Percentiles rank a stretch among this genome's conserved stretches.
phyloP scores from a whole-genome alignment of 2,329 filamentous ascomycete genomes.

The Drechslerella dactyloides region DNA sequence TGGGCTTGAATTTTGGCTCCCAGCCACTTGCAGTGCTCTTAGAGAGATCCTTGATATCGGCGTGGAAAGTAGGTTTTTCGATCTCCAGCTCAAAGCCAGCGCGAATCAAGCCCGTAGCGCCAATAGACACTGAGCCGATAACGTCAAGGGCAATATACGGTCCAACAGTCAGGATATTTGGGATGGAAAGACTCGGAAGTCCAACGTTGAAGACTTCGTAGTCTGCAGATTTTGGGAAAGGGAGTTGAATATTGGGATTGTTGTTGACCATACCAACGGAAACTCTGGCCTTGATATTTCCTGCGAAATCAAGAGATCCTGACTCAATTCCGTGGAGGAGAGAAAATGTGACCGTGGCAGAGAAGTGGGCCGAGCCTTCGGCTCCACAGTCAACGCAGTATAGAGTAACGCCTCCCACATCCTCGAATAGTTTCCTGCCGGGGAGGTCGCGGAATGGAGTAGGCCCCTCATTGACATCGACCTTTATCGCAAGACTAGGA shows the following conservation, averaged over 20 bases:
- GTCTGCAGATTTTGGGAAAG: conserved; percentile 7
- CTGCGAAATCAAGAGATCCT: conserved; percentile 46
- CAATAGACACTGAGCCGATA: conserved; percentile 25
- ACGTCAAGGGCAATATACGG: conserved; percentile 44
- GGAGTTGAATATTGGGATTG: conserved; percentile 22
- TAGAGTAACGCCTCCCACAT: conserved; percentile 27
- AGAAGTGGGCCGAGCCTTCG: conserved; percentile 32
- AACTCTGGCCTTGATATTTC: conserved; percentile 35
- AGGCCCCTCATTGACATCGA: conserved; percentile 23
- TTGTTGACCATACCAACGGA: conserved; percentile 35
- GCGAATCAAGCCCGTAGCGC: conserved; percentile 31
- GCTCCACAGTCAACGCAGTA: conserved; percentile 46
- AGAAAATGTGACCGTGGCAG: conserved; percentile 37
- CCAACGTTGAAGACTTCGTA: conserved; percentile 44
- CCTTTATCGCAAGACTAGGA: conserved; percentile 24
- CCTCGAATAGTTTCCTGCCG: conserved; percentile 14
- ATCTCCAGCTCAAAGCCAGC: conserved; percentile 42
- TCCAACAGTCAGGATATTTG: conserved; percentile 35
- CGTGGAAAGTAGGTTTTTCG: conserved; percentile 33
- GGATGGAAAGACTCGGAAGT: conserved; percentile 34
- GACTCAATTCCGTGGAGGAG: conserved; percentile 33
- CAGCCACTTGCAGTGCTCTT: conserved; percentile 32
- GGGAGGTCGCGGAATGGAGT: conserved; percentile 31
- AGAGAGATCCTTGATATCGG: conserved; percentile 24
- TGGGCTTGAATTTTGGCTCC: conserved; percentile 43